Percentiles rank a stretch among this genome's conserved stretches.
Conservation (phyloP, 1,284 basidiomycete genomes). For the Lignosus rhinocerotis region DNA sequence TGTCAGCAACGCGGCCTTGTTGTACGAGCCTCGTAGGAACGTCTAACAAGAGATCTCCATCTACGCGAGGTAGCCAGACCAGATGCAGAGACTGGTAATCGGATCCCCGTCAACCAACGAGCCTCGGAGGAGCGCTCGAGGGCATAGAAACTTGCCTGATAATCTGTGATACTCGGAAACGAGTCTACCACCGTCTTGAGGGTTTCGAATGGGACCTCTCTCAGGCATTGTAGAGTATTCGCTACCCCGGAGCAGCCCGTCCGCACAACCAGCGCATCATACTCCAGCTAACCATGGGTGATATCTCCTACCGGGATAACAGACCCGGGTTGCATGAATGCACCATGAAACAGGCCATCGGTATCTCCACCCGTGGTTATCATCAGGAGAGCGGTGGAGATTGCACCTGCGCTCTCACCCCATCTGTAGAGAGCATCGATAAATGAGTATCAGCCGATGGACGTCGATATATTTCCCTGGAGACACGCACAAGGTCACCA, state of each 20-base stretch:
- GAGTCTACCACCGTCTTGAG: slow-evolving; percentile 33
- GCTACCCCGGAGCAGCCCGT: slow-evolving; percentile 32
- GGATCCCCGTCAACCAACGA: not conserved
- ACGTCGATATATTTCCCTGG: no score
- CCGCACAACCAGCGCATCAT: slow-evolving; percentile 34
- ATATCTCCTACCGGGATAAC: slow-evolving; percentile 35
- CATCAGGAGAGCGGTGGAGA: slow-evolving; percentile 37
- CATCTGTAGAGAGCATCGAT: no score
- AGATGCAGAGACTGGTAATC: slow-evolving; percentile 29
- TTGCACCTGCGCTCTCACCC: slow-evolving; percentile 45
- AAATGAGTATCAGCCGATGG: no score
- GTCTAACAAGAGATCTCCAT: slow-evolving; percentile 37
- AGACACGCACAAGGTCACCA: slow-evolving; percentile 58
- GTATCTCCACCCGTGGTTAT: slow-evolving; percentile 34
- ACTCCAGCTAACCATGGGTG: slow-evolving; percentile 33
- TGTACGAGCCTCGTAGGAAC: slow-evolving; percentile 28
- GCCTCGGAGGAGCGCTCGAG: no score
- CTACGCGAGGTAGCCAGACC: slow-evolving; percentile 38
- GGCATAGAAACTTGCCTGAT: slow-evolving; percentile 23
- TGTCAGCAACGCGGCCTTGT: slow-evolving; percentile 30
- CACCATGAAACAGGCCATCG: slow-evolving; percentile 37
- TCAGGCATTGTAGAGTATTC: slow-evolving; percentile 43
- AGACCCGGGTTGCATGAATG: slow-evolving; percentile 40
- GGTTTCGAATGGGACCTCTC: slow-evolving; percentile 33
- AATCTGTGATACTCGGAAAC: slow-evolving; percentile 30